Conservation (phyloP, 1,284 basidiomycete species). For the Somion occarium region DNA sequence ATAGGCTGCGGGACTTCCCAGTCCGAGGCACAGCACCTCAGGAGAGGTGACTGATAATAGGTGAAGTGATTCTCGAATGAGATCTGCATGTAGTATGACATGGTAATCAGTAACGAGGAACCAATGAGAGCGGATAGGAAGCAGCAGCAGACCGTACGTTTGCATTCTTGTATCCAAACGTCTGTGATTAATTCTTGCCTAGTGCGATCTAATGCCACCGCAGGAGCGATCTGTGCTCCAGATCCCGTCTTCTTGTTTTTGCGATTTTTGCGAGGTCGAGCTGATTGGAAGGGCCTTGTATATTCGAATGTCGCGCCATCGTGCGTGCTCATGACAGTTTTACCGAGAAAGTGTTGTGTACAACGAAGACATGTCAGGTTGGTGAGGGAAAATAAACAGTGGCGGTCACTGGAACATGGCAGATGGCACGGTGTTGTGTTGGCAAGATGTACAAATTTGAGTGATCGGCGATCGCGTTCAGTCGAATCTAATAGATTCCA, state of each 20-base stretch:
- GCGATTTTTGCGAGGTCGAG: constrained; percentile 26
- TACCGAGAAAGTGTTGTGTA: not conserved
- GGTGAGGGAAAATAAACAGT: too few relatives aligned
- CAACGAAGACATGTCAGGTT: too few relatives aligned
- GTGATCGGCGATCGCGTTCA: not conserved
- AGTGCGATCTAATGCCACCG: constrained; percentile 20
- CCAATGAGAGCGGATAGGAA: constrained; percentile 5
- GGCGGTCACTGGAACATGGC: not conserved
- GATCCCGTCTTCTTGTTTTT: constrained; percentile 21
- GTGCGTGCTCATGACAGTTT: constrained; percentile 3
- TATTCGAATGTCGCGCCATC: constrained; percentile 27
- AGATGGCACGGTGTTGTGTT: not conserved
- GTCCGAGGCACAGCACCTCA: constrained; percentile 56
- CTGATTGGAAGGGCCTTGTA: constrained; percentile 32
- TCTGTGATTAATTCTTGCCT: constrained; percentile 21
- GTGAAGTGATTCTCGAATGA: constrained; percentile 28
- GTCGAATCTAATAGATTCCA: not conserved
- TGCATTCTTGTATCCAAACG: constrained; percentile 24
- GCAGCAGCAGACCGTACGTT: too few relatives aligned
- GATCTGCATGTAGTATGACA: constrained; percentile 22
- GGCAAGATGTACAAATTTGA: not conserved
- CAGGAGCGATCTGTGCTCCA: constrained; percentile 13
- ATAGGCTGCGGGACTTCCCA: constrained; percentile 62
- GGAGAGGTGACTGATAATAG: constrained; percentile 17
- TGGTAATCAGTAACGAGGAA: constrained; percentile 7